Conservation (phyloP, 768 basidiomycete genomes). For the Pleurotus citrinopileatus region DNA sequence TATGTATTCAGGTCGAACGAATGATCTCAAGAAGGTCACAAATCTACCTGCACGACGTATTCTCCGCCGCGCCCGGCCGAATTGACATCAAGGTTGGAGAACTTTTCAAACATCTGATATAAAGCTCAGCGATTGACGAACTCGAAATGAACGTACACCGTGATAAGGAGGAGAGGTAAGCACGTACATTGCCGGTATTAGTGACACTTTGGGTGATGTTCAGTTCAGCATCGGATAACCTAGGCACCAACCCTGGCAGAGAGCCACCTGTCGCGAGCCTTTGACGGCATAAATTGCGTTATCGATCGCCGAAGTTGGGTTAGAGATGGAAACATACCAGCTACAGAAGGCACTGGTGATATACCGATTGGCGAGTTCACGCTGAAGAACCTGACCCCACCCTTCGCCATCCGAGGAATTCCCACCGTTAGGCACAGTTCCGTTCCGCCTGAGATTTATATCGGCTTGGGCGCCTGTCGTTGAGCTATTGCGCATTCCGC, state of each 20-base stretch:
- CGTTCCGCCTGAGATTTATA: conserved; percentile 47
- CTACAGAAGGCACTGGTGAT: conserved; percentile 81
- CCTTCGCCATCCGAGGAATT: conserved; percentile 57
- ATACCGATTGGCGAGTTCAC: conserved; percentile 85
- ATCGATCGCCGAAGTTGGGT: conserved; percentile 21
- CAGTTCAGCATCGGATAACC: conserved; percentile 66
- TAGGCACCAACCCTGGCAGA: conserved; percentile 65
- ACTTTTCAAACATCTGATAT: conserved; percentile 82
- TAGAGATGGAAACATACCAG: too few species aligned
- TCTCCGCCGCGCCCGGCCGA: conserved; percentile 81
- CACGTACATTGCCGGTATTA: conserved; percentile 73
- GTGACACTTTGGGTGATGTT: conserved; percentile 62
- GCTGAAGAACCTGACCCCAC: conserved; percentile 61
- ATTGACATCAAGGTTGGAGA: conserved; percentile 75
- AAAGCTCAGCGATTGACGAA: too few species aligned
- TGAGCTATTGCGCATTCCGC: conserved; percentile 43
- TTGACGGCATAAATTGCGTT: not conserved
- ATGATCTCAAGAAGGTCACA: too few species aligned
- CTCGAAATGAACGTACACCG: too few species aligned
- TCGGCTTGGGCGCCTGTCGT: conserved; percentile 62
- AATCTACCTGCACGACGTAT: conserved; percentile 81
- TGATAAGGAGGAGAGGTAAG: conserved; percentile 2
- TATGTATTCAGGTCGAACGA: too few species aligned
- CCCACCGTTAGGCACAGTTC: conserved; percentile 66
- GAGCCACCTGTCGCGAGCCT: conserved; percentile 90